Conservation (phyloP, 2,329 filamentous ascomycete genomes). For the Bipolaris oryzae region DNA sequence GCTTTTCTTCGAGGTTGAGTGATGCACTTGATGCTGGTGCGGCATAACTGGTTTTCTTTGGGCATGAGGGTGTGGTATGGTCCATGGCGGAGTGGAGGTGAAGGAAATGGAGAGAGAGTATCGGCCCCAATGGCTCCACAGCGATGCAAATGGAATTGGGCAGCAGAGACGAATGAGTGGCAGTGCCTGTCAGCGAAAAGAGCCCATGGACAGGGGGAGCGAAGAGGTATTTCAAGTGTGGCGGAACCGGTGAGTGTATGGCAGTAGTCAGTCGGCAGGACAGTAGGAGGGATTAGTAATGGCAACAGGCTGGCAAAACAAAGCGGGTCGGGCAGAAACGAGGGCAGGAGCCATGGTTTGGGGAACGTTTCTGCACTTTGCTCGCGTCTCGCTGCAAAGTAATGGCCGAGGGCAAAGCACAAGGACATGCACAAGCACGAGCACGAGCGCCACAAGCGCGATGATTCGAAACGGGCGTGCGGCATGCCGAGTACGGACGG, state of each 20-base stretch:
- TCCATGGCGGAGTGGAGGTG: background rate
- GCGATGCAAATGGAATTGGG: background rate
- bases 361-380: background rate
- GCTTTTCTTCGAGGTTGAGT: conserved; percentile 26
- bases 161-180: too few species aligned
- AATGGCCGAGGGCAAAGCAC: background rate
- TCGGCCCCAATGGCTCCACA: background rate
- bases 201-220: background rate
- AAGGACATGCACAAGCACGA: background rate
- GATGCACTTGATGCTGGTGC: conserved; percentile 1
- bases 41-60: background rate
- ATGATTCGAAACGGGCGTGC: background rate
- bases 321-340: background rate
- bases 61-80: too few species aligned
- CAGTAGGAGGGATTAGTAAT: background rate
- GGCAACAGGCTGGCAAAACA: background rate
- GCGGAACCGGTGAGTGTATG: background rate
- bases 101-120: too few species aligned
- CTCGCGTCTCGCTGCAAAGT: background rate
- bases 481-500: background rate
- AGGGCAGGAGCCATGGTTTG: background rate
- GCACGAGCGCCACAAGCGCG: background rate
- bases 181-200: background rate
- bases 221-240: background rate
- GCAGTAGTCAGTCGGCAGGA: background rate